These are phyloP conservation scores for Russula abietina DNA, from an alignment of 768 basidiomycete species.

Conservation along the genomic window DNA sequence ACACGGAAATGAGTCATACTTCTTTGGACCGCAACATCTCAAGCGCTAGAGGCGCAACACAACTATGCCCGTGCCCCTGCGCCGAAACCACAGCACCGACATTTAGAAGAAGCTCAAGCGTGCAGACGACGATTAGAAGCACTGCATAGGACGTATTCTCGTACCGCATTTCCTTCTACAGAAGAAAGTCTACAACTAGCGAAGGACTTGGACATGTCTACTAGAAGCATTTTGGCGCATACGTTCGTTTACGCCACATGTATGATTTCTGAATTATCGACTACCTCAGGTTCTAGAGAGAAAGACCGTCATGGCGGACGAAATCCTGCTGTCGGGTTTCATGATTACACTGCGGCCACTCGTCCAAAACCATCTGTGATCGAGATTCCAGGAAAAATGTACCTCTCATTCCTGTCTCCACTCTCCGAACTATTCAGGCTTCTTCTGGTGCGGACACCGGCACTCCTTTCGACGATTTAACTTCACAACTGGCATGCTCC, in stretches of 20 bases:
- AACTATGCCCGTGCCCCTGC: constrained; percentile 43
- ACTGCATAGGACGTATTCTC: constrained; percentile 70
- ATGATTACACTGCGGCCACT: too few relatives aligned
- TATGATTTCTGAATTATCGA: constrained; percentile 1
- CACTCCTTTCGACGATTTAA: too few relatives aligned
- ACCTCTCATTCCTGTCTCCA: too few relatives aligned
- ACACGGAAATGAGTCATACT: constrained; percentile 30
- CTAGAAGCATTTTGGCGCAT: constrained; percentile 59
- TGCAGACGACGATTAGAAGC: constrained; percentile 76
- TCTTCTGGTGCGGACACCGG: too few relatives aligned
- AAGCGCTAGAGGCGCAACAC: constrained; percentile 30
- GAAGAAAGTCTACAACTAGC: constrained; percentile 77
- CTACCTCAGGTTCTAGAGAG: constrained; percentile 22
- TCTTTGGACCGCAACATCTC: constrained; percentile 30
- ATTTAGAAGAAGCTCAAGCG: constrained; percentile 86
- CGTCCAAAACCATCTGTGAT: too few relatives aligned
- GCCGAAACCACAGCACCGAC: constrained; percentile 45
- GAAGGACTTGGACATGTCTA: constrained; percentile 73
- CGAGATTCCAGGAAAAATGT: too few relatives aligned
- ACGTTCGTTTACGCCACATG: background rate
- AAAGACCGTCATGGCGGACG: constrained; percentile 22
- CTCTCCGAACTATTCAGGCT: too few relatives aligned
- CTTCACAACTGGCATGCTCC: too few relatives aligned
- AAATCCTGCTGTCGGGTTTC: too few relatives aligned
- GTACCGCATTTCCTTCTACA: constrained; percentile 83